Evolutionary conservation across 2,329 filamentous ascomycete genomes (phyloP), one percentile per base, ranked within the genome.

Genomic region (Xylariaceae sp.): DNA sequence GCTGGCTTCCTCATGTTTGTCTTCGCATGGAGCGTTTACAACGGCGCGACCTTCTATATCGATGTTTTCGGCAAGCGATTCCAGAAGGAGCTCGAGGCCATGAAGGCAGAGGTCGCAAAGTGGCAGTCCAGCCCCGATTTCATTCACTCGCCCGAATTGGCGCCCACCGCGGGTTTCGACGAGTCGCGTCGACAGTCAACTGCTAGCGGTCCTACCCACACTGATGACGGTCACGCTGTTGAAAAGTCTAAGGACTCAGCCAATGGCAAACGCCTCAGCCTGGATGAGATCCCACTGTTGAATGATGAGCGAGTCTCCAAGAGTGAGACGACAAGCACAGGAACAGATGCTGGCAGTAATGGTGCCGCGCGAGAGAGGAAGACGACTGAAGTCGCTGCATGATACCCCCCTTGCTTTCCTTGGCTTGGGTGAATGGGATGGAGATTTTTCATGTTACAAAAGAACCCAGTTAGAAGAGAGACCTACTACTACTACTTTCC

Each of bases 51-150:
- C 0, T 99, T 89, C 74, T 99, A 99, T 75, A 97, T 99, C 70
- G 94, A 99, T 68, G 90, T 97, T 1, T 99, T 97, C 72, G 94
- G 95, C 56, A 96, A 90, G 69, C 86, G 92, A 2, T 97, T 99
- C 80, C 91, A 99, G 78, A 96, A 93, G 71, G 94, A 99, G 74
- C 80, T 99, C 10, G 92, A 99, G 72, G 83, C 88, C 55, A 83
- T 99, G 76, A 92, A 89, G 75, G 85, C 85, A 57, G 94, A 99
- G 70, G 92, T 99, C 7, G 83, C 87, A 51, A 93, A 91, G 72
- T 95, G 91, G 90, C 92, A 96, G 73, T 80, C 78, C 61, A 81
- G 76, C 37, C 80, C 83, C 1, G 82, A 85, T 13, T 66, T 78
- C 59, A 59, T 72, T n/a, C 70, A 70, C 17, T 76, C 73, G 5